Evolutionary conservation across 176 grass and related monocot genomes (phyloP).

Genomic region (Tillandsia fasciculata): DNA sequence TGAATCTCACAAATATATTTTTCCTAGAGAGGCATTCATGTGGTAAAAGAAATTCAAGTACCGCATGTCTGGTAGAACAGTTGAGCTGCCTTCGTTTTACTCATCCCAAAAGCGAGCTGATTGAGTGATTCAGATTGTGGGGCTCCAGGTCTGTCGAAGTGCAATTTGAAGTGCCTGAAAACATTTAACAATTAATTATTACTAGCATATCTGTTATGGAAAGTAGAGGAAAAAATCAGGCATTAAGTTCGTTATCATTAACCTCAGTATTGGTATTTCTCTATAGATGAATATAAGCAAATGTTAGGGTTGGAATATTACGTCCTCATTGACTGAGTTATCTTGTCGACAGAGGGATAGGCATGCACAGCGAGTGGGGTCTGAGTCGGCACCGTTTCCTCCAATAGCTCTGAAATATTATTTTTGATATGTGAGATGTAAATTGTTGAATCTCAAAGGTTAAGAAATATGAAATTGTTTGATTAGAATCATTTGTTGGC

Average conservation of each 20-base stretch:
- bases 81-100: conserved; percentile 38
- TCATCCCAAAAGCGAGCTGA: conserved; percentile 62
- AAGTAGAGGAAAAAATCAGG: neutral
- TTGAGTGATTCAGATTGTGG: conserved; percentile 53
- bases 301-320: conserved; percentile 30
- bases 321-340: conserved; percentile 55
- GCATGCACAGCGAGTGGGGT: conserved; percentile 34
- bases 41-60: conserved; percentile 17
- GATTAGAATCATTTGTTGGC: too few species aligned
- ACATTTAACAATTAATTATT: conserved; percentile 3
- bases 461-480: too few species aligned
- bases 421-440: neutral
- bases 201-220: too few species aligned
- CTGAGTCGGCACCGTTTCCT: conserved; percentile 74
- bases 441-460: neutral
- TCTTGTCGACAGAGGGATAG: conserved; percentile 20
- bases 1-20: neutral
- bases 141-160: conserved; percentile 62
- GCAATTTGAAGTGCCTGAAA: conserved; percentile 60
- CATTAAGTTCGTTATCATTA: neutral
- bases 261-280: neutral
- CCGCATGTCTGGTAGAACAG: conserved; percentile 90
- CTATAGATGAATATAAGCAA: neutral
- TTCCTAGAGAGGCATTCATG: neutral
- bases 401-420: conserved; percentile 47